Base-by-base conservation (phyloP, 2,329 filamentous ascomycete species). In the Colletotrichum sp. region DNA sequence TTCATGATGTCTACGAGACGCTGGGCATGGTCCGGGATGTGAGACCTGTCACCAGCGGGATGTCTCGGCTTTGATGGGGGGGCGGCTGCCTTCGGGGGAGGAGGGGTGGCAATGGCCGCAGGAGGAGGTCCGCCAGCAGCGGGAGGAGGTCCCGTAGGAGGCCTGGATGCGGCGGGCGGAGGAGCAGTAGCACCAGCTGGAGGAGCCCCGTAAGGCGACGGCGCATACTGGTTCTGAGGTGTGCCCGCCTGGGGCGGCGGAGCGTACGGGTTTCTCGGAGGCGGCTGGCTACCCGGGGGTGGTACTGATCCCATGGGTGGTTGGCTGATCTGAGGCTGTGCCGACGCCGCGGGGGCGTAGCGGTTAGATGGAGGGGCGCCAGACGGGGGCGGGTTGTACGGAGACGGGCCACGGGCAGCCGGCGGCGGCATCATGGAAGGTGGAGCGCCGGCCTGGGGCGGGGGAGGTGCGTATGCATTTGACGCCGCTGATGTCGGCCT, bases 41-140 rank as follows among this genome's bases (percentile, higher is more conserved):
- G 96, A 25, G 94, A 95, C 66, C 96, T 93, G 84, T 98, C 96
- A 79, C 96, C 96, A 56, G 94, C 85, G 87, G 96, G 95, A 82
- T 97, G 91, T 82, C 92, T 95, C 32, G 88, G 81, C 81, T 89
- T 89, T n/a, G 91, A 85, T 15, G 92, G 88, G 27, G 90, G 86
- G 58, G 87, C 83, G 10, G 87, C 83, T 15, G 88, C 84, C 75
- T 85, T 84, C 6, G 89, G 86, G 43, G 89, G 86, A 13, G 88
- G 87, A 48, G 88, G 87, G 27, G 87, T 87, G 18, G 87, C 83
- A 34, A 82, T 80, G 52, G 79, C 79, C 12, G 80, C 77, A 61
- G 78, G 77, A 5, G 80, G 78, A 66, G 79, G 73, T 32, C 71
- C 76, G 74, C 82, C 81, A 73, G 87, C 81, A 73, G 87, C 86